Evolutionary conservation across 2,329 filamentous ascomycete species (phyloP).

Genomic region (Ascochyta viciae-villosae): DNA sequence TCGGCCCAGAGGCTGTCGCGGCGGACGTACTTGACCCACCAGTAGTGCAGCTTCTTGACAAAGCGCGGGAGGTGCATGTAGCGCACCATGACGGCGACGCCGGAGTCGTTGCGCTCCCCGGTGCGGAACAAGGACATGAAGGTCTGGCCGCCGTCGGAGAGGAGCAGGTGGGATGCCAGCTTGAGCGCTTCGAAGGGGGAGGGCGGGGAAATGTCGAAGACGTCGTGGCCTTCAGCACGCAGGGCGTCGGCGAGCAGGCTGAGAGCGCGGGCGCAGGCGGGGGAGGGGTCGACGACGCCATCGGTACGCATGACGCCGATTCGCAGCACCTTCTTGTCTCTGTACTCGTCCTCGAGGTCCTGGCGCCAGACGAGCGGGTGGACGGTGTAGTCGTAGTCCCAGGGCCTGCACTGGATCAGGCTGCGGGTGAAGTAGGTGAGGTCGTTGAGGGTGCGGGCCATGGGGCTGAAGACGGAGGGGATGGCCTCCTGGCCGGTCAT

Average conservation of each 20-base stretch:
- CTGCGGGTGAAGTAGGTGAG: constrained; percentile 82
- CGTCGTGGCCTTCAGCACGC: constrained; percentile 74
- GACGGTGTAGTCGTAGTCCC: constrained; percentile 86
- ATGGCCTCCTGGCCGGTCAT: constrained; percentile 95
- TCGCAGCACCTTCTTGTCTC: constrained; percentile 68
- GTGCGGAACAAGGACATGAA: constrained; percentile 78
- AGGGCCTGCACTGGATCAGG: constrained; percentile 81
- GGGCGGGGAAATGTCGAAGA: constrained; percentile 71
- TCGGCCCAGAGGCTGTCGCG: constrained; percentile 80
- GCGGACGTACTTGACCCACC: constrained; percentile 85
- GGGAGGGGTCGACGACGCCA: constrained; percentile 83
- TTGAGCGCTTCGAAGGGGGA: constrained; percentile 75
- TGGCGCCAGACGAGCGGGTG: constrained; percentile 83
- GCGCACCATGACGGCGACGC: constrained; percentile 75
- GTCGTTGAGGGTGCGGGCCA: constrained; percentile 85
- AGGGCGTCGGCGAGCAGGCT: constrained; percentile 74
- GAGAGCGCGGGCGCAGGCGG: constrained; percentile 80
- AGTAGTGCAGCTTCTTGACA: constrained; percentile 84
- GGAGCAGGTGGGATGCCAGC: constrained; percentile 80
- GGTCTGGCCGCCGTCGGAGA: constrained; percentile 81
- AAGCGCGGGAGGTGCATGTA: constrained; percentile 77
- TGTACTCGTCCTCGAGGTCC: constrained; percentile 65
- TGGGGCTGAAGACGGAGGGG: constrained; percentile 87
- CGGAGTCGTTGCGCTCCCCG: constrained; percentile 77
- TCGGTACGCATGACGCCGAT: constrained; percentile 82